Percentiles rank a stretch among this genome's conserved stretches.
These are phyloP conservation scores for Cinnamomum micranthum DNA, from an alignment of 164 flowering plant genomes.

Conservation along the genomic window DNA sequence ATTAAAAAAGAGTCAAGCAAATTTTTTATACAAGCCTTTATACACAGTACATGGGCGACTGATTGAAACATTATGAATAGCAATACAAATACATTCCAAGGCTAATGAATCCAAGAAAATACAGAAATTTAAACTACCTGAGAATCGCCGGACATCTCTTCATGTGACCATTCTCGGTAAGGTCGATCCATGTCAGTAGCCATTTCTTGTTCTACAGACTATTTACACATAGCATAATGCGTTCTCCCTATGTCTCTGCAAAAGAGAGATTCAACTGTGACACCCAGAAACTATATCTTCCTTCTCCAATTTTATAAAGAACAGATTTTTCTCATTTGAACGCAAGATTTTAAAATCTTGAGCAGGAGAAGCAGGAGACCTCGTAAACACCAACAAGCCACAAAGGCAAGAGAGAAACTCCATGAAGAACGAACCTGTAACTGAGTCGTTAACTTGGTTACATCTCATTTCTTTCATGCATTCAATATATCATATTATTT, in stretches of 20 bases:
- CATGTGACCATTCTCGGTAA: conserved; percentile 20
- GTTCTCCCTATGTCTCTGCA: not conserved
- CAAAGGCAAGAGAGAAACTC: not conserved
- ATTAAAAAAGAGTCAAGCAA: too few species aligned
- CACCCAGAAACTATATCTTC: not conserved
- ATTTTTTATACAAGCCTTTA: too few species aligned
- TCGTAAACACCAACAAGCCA: not conserved
- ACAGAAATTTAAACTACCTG: conserved; percentile 1
- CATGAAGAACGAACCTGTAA: too few species aligned
- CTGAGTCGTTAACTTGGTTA: too few species aligned
- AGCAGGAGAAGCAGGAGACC: not conserved
- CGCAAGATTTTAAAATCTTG: not conserved
- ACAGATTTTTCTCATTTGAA: not conserved
- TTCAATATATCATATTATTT: too few species aligned
- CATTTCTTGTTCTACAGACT: conserved; percentile 5
- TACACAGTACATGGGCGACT: not conserved
- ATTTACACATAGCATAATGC: not conserved
- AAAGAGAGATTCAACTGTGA: not conserved
- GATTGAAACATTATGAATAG: too few species aligned
- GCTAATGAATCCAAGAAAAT: not conserved
- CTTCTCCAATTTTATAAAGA: too few species aligned
- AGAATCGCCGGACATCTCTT: conserved; percentile 8
- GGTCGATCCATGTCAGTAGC: conserved; percentile 17
- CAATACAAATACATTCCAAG: not conserved
- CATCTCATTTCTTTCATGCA: not conserved